Conservation (phyloP, 2,329 filamentous ascomycete genomes). For the Fusarium cyanostomum region DNA sequence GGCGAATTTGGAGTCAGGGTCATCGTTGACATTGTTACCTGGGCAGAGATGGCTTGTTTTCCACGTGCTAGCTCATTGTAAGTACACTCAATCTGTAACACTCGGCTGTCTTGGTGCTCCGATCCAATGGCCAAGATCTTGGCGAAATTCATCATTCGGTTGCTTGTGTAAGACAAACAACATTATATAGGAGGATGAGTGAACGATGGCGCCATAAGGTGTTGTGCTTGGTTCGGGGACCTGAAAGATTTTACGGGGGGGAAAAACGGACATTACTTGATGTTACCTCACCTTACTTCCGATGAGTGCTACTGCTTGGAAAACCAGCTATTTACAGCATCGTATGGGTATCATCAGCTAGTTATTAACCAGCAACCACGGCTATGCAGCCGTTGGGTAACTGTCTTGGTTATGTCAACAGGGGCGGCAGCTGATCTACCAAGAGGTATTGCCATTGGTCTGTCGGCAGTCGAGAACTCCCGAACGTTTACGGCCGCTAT, state of each 20-base stretch:
- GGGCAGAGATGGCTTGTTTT: conserved; percentile 13
- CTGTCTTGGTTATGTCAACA: background rate
- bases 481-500: background rate
- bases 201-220: too few species aligned
- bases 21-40: background rate
- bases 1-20: background rate
- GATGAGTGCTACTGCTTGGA: background rate
- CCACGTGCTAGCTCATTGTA: background rate
- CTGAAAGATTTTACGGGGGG: too few species aligned
- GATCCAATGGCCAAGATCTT: too few species aligned
- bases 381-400: background rate
- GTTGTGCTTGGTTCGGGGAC: too few species aligned
- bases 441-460: background rate
- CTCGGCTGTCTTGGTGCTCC: too few species aligned
- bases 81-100: background rate
- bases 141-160: too few species aligned
- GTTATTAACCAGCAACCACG: background rate
- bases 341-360: background rate
- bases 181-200: too few species aligned
- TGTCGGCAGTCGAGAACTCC: background rate
- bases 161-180: too few species aligned
- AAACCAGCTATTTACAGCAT: background rate
- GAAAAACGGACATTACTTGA: background rate
- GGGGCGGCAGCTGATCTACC: background rate
- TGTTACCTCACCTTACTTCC: background rate